Conservation (phyloP, 495 filamentous ascomycete species). For the Trichoderma asperelloides region DNA sequence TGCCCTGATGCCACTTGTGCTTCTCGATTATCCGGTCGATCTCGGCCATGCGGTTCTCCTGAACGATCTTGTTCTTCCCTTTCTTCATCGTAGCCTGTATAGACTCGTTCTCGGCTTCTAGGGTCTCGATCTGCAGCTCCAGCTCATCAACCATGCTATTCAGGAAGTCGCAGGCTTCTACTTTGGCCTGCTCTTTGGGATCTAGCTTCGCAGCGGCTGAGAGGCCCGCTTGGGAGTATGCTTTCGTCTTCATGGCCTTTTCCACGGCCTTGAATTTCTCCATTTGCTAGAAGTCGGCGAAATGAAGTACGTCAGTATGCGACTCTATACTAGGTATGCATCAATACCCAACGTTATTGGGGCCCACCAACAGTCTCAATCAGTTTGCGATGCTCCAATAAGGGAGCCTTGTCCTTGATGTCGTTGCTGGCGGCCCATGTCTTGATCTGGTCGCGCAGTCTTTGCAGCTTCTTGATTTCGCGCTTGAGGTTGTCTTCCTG, state of each 20-base stretch:
- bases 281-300: constrained; percentile 68
- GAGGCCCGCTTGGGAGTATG: constrained; percentile 95
- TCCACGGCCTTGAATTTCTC: constrained; percentile 99
- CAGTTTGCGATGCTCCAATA: constrained; percentile 84
- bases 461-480: constrained; percentile 98
- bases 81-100: constrained; percentile 88
- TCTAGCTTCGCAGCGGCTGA: constrained; percentile 85
- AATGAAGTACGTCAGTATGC: constrained; percentile 8
- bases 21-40: constrained; percentile 77
- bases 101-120: constrained; percentile 84
- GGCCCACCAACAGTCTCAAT: constrained; percentile 75
- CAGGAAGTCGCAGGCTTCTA: constrained; percentile 77
- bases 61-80: constrained; percentile 73
- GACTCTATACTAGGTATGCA: constrained; percentile 6
- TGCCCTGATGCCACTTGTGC: constrained; percentile 93
- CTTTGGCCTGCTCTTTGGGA: constrained; percentile 88
- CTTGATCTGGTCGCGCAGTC: constrained; percentile 97
- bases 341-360: not conserved
- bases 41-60: constrained; percentile 78
- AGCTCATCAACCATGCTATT: constrained; percentile 84
- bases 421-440: constrained; percentile 95
- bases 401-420: constrained; percentile 95
- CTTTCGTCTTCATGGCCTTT: constrained; percentile 99
- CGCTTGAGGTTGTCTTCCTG: constrained; percentile 94
- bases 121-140: constrained; percentile 79